Percentiles rank a stretch among this genome's conserved stretches.
phyloP scores from a whole-genome alignment of 2,329 filamentous ascomycete species.

The Incumbomyces delicatus region DNA sequence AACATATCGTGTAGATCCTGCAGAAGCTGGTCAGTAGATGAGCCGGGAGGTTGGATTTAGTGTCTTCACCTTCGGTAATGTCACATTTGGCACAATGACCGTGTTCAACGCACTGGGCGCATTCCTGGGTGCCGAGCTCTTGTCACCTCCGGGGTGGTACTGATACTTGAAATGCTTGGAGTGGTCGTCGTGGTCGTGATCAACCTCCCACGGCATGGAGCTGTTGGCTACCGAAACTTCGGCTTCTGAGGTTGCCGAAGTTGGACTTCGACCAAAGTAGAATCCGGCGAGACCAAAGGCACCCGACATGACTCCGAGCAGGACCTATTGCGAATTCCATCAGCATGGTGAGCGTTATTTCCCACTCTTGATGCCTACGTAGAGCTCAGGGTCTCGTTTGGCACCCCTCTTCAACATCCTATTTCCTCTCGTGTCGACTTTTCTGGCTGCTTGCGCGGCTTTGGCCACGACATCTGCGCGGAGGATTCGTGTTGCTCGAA shows the following conservation, averaged over 20 bases:
- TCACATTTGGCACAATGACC: constrained; percentile 88
- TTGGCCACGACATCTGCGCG: constrained; percentile 5
- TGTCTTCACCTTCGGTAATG: constrained; percentile 66
- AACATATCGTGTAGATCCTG: constrained; percentile 88
- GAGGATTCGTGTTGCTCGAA: constrained; percentile 4
- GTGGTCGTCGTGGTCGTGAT: constrained; percentile 51
- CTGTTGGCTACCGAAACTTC: constrained; percentile 62
- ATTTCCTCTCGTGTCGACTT: constrained; percentile 25
- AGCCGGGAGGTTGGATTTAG: neutral
- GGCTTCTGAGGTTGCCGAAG: constrained; percentile 70
- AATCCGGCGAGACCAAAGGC: constrained; percentile 81
- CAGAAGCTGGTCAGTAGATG: constrained; percentile 1
- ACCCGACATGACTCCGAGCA: constrained; percentile 81
- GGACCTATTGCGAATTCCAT: constrained; percentile 50
- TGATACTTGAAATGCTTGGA: constrained; percentile 56
- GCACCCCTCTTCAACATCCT: constrained; percentile 50
- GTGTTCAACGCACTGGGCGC: constrained; percentile 93
- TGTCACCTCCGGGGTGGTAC: constrained; percentile 80
- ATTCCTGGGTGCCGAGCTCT: constrained; percentile 64
- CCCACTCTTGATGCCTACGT: constrained; percentile 42
- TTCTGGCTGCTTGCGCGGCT: constrained; percentile 38
- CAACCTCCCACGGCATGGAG: constrained; percentile 87
- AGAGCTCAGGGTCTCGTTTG: constrained; percentile 64
- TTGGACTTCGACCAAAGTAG: constrained; percentile 71
- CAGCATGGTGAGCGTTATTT: neutral